phyloP scores from a whole-genome alignment of 2,329 filamentous ascomycete species.

The Fusarium mexicanum region DNA sequence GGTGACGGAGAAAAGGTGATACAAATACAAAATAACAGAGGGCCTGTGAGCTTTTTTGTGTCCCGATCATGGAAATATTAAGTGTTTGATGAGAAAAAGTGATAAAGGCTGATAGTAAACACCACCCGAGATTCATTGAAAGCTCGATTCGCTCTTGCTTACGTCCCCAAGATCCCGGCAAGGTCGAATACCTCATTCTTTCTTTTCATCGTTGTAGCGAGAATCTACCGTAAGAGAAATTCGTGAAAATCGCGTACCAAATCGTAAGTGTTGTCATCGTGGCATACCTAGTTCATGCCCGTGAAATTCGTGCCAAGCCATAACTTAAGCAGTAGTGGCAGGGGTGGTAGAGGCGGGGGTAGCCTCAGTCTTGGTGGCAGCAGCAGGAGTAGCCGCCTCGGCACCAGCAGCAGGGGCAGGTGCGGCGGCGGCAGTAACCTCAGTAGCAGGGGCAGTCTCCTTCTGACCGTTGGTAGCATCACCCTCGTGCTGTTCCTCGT shows the following conservation, averaged over 20 bases:
- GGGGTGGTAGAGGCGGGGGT: slow-evolving; percentile 40
- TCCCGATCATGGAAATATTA: slow-evolving; percentile 46
- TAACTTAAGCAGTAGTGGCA: slow-evolving; percentile 47
- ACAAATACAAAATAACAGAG: slow-evolving; percentile 50
- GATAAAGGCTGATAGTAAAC: slow-evolving; percentile 43
- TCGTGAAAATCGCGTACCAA: slow-evolving; percentile 52
- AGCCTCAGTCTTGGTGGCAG: slow-evolving; percentile 37
- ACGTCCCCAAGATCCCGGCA: slow-evolving; percentile 41
- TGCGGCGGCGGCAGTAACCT: slow-evolving; percentile 32
- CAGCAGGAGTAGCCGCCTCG: slow-evolving; percentile 42
- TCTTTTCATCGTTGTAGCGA: slow-evolving; percentile 46
- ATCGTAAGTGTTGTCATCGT: slow-evolving; percentile 51
- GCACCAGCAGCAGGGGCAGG: slow-evolving; percentile 38
- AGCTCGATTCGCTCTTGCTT: slow-evolving; percentile 42
- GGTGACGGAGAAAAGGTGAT: slow-evolving; percentile 47
- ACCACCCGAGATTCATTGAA: slow-evolving; percentile 42
- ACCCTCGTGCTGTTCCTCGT: slow-evolving; percentile 74
- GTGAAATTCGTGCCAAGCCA: slow-evolving; percentile 40
- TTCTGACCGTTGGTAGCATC: slow-evolving; percentile 57
- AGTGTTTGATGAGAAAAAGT: slow-evolving; percentile 44
- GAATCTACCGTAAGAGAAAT: slow-evolving; percentile 52
- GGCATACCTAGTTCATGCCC: slow-evolving; percentile 37
- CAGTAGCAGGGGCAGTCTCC: slow-evolving; percentile 46
- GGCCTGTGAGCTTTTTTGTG: slow-evolving; percentile 41
- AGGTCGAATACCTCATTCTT: slow-evolving; percentile 40